Percentiles rank a stretch among this genome's conserved stretches.
Evolutionary conservation across 768 basidiomycete species (phyloP).

Genomic region (Phlebiopsis flavidoalba): DNA sequence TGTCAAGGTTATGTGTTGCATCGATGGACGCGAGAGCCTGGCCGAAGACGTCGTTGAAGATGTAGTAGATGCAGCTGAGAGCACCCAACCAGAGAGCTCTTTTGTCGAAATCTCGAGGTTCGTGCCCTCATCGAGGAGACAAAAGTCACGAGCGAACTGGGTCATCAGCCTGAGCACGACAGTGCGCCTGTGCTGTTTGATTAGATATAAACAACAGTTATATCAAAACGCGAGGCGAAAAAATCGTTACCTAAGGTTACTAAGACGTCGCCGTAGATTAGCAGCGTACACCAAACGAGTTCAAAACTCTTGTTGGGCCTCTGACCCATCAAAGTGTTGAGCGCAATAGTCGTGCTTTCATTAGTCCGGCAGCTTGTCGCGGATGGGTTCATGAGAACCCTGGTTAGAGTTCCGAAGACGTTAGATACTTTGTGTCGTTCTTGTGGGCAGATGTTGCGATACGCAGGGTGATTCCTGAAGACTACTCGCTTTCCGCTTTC

Average conservation of each 20-base stretch:
- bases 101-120: conserved; percentile 96
- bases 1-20: conserved; percentile 85
- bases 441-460: conserved; percentile 95
- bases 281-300: conserved; percentile 94
- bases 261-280: conserved; percentile 86
- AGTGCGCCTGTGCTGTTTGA: conserved; percentile 74
- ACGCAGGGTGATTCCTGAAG: conserved; percentile 85
- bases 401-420: conserved; percentile 95
- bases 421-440: conserved; percentile 94
- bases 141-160: conserved; percentile 95
- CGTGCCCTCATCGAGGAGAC: conserved; percentile 97
- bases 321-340: conserved; percentile 99
- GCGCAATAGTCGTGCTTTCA: conserved; percentile 97
- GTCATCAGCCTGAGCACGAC: conserved; percentile 96
- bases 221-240: background rate
- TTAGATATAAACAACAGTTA: conserved; percentile 10
- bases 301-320: conserved; percentile 96
- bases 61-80: conserved; percentile 97
- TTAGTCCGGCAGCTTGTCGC: conserved; percentile 98
- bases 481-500: conserved; percentile 88
- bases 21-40: conserved; percentile 86
- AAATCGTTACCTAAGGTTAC: conserved; percentile 62
- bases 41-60: conserved; percentile 98
- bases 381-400: conserved; percentile 92
- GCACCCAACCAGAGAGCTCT: conserved; percentile 97